Evolutionary conservation across 768 basidiomycete genomes (phyloP).

Genomic region (Collybia nuda): DNA sequence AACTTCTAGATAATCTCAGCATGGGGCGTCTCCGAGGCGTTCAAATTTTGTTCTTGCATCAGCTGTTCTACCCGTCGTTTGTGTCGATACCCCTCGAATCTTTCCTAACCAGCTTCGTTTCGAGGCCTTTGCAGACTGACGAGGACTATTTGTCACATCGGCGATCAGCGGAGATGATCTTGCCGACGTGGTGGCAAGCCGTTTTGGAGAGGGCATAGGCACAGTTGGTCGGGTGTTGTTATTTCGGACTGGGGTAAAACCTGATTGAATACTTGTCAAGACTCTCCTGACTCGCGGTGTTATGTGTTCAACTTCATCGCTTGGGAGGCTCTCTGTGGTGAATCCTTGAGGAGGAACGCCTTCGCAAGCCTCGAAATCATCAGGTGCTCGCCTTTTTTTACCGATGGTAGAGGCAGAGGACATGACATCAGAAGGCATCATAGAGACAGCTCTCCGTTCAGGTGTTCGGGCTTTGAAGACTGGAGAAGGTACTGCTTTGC

Average conservation of each 20-base stretch:
- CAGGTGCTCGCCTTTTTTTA: conserved; percentile 75
- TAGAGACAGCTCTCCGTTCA: conserved; percentile 30
- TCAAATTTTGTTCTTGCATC: conserved; percentile 17
- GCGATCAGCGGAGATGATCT: conserved; percentile 38
- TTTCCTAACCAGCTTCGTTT: conserved; percentile 75
- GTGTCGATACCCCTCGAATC: conserved; percentile 50
- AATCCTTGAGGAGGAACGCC: conserved; percentile 64
- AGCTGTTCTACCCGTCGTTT: conserved; percentile 18
- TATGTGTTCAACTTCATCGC: conserved; percentile 32
- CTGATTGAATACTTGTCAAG: conserved; percentile 54
- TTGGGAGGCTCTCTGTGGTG: conserved; percentile 51
- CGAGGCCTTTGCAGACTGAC: conserved; percentile 37
- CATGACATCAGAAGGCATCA: conserved; percentile 19
- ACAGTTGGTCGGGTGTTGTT: conserved; percentile 38
- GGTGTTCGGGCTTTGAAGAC: conserved; percentile 58
- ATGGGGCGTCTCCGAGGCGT: conserved; percentile 7
- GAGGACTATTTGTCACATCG: conserved; percentile 73
- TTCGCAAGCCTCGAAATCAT: conserved; percentile 66
- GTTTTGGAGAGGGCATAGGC: conserved; percentile 50
- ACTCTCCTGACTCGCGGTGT: conserved; percentile 68
- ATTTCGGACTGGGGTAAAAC: conserved; percentile 73
- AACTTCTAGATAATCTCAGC: conserved; percentile 11
- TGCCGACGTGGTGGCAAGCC: conserved; percentile 22
- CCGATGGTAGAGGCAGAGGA: conserved; percentile 46
- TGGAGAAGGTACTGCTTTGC: conserved; percentile 28